Evolutionary conservation across 768 basidiomycete genomes (phyloP), one percentile per base, ranked within the genome.

Genomic region (Pulveroboletus ravenelii): DNA sequence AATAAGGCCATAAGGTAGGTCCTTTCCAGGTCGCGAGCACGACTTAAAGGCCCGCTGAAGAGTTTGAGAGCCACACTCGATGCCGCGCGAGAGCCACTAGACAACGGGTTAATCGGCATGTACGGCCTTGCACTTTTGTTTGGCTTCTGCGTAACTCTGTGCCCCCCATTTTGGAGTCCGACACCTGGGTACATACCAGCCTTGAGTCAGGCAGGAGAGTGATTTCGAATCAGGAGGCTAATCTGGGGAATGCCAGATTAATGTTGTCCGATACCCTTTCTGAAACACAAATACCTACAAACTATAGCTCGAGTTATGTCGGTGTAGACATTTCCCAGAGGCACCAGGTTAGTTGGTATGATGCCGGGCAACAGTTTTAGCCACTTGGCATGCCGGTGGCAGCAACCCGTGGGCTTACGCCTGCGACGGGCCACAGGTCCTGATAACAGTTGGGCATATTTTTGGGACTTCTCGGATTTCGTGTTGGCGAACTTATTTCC

Each of bases 401-500:
- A 5, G 31, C 13, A 32, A 37, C 36, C 9, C n/a, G 8, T n/a
- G 15, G 3, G 9, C 36, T 17, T 2, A 37, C n/a, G 5, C n/a
- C 35, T 1, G 13, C n/a, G 32, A 14, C 14, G 32, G 5, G n/a
- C 1, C 15, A 14, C n/a, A 36, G 15, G 35, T 36, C 35, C 15
- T n/a, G 35, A 9, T n/a, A 34, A 34, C 12, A 6, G 25, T 9
- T 14, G 36, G 41, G 12, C 3, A 13, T 13, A 12, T 14, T 6
- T 34, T 34, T 6, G 13, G 1, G 34, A 3, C 6, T 12, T 47
- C 32, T 41, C 41, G 10, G 38, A 37, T 34, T 18, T 9, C 42
- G 54, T 53, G 14, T 57, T 61, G 60, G 45, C 35, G 53, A 43
- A n/a, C 49, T 57, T 52, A 37, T 41, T 15, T 38, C 12, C 23